Conservation (phyloP, 495 filamentous ascomycete genomes). For the Thermothielavioides terrestris region DNA sequence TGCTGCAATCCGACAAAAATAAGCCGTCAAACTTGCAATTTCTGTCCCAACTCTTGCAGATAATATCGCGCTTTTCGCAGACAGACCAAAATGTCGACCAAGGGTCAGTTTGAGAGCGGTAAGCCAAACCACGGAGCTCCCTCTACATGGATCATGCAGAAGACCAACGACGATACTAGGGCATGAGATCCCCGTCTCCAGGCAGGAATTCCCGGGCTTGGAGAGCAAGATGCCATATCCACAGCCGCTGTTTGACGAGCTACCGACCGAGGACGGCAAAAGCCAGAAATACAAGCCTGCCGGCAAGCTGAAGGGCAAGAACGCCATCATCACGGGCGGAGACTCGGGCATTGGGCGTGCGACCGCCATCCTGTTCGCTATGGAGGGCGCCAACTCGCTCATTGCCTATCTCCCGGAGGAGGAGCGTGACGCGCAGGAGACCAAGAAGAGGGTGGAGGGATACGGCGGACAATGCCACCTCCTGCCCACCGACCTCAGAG, state of each 20-base stretch:
- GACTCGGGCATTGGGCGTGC: conserved; percentile 78
- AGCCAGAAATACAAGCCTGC: conserved; percentile 71
- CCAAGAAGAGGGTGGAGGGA: conserved; percentile 57
- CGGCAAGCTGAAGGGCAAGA: conserved; percentile 65
- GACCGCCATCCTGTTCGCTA: conserved; percentile 67
- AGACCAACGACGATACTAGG: conserved; percentile 37
- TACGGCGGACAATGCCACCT: conserved; percentile 55
- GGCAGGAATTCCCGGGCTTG: conserved; percentile 59
- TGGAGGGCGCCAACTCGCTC: conserved; percentile 70
- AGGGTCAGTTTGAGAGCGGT: conserved; percentile 49
- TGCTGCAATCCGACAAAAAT: neutral
- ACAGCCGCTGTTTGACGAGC: conserved; percentile 52
- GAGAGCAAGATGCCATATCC: conserved; percentile 57
- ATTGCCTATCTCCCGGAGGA: conserved; percentile 72
- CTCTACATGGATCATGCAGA: neutral
- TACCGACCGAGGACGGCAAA: conserved; percentile 61
- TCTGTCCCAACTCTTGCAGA: no score
- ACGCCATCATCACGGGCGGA: conserved; percentile 73
- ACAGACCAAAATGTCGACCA: conserved; percentile 14
- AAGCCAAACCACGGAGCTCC: conserved; percentile 5
- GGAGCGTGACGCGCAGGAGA: conserved; percentile 68
- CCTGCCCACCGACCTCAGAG: conserved; percentile 52
- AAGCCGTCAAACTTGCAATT: neutral
- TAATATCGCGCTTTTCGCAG: no score
- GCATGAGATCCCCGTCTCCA: conserved; percentile 58